A percentile compares a stretch with the other conserved stretches of the same genome.
Evolutionary conservation across 108 stramenopile species (phyloP).

Genomic region (Nitzschia inconspicua): DNA sequence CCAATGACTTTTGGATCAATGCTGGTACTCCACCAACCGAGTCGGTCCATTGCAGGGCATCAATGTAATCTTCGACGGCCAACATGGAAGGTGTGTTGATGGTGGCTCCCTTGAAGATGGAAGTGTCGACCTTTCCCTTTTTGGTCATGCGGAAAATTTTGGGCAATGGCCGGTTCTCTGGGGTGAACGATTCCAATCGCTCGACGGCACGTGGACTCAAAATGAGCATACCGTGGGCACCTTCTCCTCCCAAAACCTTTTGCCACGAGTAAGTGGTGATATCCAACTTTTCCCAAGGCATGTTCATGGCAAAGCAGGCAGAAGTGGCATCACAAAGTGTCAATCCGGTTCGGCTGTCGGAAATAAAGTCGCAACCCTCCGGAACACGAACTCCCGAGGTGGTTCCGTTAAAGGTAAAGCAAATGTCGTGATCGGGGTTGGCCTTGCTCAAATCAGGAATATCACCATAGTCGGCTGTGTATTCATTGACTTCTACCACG

Average conservation of each 20-base stretch:
- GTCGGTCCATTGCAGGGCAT: conserved; percentile 95
- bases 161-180: conserved; percentile 94
- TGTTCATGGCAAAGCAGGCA: conserved; percentile 99
- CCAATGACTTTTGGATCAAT: conserved; percentile 86
- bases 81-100: conserved; percentile 99
- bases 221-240: conserved; percentile 97
- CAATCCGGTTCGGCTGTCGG: conserved; percentile 89
- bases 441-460: conserved; percentile 92
- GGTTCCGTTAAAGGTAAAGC: conserved; percentile 99
- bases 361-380: conserved; percentile 92
- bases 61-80: conserved; percentile 99
- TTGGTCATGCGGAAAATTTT: conserved; percentile 99
- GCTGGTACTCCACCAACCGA: conserved; percentile 91
- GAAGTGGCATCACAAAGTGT: conserved; percentile 98
- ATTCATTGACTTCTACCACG: conserved; percentile 78
- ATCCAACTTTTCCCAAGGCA: conserved; percentile 98
- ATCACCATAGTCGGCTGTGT: conserved; percentile 92
- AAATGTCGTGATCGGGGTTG: conserved; percentile 90
- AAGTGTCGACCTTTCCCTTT: conserved; percentile 93
- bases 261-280: conserved; percentile 99
- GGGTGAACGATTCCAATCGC: conserved; percentile 93
- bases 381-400: conserved; percentile 96
- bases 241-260: conserved; percentile 99
- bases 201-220: conserved; percentile 96
- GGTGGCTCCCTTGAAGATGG: conserved; percentile 97